Evolutionary conservation across 2,329 filamentous ascomycete genomes (phyloP).

Genomic region (Cercospora sp.): DNA sequence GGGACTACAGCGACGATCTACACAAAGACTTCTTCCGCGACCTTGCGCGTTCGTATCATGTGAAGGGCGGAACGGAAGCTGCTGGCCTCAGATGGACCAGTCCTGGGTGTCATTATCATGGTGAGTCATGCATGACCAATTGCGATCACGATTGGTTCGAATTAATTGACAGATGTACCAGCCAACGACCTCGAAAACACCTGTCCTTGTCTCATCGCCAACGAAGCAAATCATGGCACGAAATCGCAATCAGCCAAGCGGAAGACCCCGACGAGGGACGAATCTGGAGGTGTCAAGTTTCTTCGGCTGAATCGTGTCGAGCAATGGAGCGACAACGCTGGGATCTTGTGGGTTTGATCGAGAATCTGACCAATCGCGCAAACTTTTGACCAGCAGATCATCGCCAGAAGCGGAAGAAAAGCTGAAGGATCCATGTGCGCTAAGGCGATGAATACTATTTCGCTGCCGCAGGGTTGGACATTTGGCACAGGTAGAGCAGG

Average conservation of each 20-base stretch:
- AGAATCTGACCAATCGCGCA: neutral
- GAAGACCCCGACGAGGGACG: neutral
- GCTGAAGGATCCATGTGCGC: no score
- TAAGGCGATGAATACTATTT: no score
- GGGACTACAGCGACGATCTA: neutral
- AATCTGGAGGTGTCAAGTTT: neutral
- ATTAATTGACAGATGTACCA: neutral
- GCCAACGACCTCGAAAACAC: neutral
- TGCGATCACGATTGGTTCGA: no score
- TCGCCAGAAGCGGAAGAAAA: no score
- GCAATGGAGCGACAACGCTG: neutral
- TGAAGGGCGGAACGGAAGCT: neutral
- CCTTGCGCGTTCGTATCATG: neutral
- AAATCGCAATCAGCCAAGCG: neutral
- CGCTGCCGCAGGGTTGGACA: no score
- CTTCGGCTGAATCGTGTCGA: no score
- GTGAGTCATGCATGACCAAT: neutral
- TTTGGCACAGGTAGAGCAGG: no score
- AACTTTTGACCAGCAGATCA: no score
- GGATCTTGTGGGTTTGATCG: neutral
- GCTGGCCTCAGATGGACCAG: neutral
- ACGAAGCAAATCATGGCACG: neutral
- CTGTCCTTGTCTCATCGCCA: neutral
- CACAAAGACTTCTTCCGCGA: neutral
- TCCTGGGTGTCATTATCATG: neutral